Evolutionary conservation across 1,139 yeast genomes (phyloP).

Genomic region (Geotrichum macrosporum): DNA sequence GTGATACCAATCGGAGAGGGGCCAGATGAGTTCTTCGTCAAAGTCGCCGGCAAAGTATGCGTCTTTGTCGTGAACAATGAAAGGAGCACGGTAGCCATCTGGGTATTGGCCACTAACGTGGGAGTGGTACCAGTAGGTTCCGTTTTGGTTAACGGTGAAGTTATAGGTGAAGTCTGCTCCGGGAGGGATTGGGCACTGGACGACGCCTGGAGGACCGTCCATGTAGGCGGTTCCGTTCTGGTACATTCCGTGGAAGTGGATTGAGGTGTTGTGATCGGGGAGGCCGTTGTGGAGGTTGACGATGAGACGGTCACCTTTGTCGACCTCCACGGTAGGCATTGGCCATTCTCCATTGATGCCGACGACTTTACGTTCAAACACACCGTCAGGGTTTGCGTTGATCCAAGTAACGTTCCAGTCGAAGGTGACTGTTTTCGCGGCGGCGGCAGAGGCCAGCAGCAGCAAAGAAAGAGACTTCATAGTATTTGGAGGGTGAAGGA

Average conservation of each 20-base stretch:
- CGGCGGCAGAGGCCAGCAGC: conserved; percentile 27
- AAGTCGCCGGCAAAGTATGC: conserved; percentile 51
- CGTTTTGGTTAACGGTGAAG: conserved; percentile 81
- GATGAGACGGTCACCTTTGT: conserved; percentile 70
- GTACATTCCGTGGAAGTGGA: conserved; percentile 92
- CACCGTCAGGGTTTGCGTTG: conserved; percentile 72
- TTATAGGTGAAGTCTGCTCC: conserved; percentile 65
- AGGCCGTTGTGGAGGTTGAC: conserved; percentile 68
- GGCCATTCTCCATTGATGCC: conserved; percentile 86
- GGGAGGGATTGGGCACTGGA: conserved; percentile 84
- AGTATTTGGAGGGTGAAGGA: background rate
- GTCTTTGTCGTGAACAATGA: conserved; percentile 60
- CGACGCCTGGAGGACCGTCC: conserved; percentile 87
- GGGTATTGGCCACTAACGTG: conserved; percentile 83
- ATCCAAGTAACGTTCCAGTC: conserved; percentile 76
- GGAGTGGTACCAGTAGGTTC: conserved; percentile 94
- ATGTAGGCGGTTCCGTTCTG: conserved; percentile 65
- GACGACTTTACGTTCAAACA: conserved; percentile 57
- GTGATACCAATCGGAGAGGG: conserved; percentile 85
- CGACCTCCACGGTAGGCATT: conserved; percentile 68
- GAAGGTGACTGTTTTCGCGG: conserved; percentile 58
- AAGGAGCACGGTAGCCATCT: conserved; percentile 83
- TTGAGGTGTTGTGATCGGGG: conserved; percentile 55
- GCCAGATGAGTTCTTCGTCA: conserved; percentile 69
- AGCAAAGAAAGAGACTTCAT: conserved; percentile 15